Base-by-base conservation (phyloP, 164 flowering plant species). In the Tetrastigma voinierianum region DNA sequence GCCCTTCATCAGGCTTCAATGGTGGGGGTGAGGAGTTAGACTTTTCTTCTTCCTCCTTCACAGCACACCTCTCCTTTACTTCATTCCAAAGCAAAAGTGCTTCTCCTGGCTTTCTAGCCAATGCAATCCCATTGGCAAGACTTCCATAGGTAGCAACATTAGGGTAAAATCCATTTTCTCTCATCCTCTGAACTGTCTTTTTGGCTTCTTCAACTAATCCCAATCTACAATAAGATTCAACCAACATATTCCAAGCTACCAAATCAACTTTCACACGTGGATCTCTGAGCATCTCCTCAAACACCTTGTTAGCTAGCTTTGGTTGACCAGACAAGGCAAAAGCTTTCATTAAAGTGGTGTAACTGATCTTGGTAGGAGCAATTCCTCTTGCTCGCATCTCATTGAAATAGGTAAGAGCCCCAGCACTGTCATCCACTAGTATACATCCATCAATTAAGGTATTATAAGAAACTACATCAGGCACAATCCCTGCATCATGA, bases 331-430 rank as follows among this genome's bases (percentile, higher is more conserved):
- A 78, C 59, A 78, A 52, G 1, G 89, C 93, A 74, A 95, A 95
- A 48, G 97, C 96, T 74, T 92, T 92, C 98, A 95, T 92, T 81
- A 92, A 70, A 21, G 97, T 95, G 10, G 99, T 95, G 79, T 95
- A 95, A 69, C 98, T 95, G 20, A 95, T 66, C 82, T 92, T 95
- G n/a, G 97, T 71, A 1, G 98, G 99, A 44, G 89, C 84, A 54
- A 92, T 89, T 9, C 92, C 96, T 59, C 74, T 78, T 4, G 82
- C 73, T 54, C 98, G 76, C 99, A 95, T 95, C 82, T 92, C 95
- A 61, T 90, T 95, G 71, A 95, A 95, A 77, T 77, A 89, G 3
- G 80, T 65, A 14, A 95, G 83, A 49, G 97, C 99, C 9, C 96
- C 90, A 2, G 96, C 84, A 71, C 87, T 82, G 61, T 95, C 98